A percentile compares a stretch with the other conserved stretches of the same genome.
Conservation (phyloP, 371 early-diverging fungal species). For the Nematocida major region DNA sequence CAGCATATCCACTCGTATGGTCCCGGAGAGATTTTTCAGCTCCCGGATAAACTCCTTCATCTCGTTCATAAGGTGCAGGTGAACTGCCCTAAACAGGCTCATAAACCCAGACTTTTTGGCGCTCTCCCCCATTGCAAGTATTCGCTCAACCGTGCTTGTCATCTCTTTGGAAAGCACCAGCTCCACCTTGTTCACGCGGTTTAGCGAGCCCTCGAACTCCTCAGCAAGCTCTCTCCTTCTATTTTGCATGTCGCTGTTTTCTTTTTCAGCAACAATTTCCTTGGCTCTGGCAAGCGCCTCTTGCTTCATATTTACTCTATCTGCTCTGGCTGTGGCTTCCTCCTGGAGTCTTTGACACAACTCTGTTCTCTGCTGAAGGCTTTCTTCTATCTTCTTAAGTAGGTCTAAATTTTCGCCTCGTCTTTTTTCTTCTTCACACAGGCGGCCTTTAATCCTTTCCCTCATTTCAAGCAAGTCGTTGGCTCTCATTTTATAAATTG, state of each 20-base stretch:
- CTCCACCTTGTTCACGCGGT: constrained; percentile 32
- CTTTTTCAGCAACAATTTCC: background rate
- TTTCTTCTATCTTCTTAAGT: constrained; percentile 17
- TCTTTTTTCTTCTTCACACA: constrained; percentile 16
- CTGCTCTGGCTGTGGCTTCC: constrained; percentile 26
- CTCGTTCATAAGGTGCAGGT: constrained; percentile 18
- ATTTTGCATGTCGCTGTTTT: constrained; percentile 16
- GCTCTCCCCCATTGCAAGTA: background rate
- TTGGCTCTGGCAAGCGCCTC: constrained; percentile 33
- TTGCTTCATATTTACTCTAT: constrained; percentile 35
- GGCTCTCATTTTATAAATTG: constrained; percentile 44
- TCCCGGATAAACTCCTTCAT: constrained; percentile 43
- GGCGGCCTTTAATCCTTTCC: background rate
- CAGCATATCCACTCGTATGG: constrained; percentile 28
- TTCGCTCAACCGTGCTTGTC: constrained; percentile 34
- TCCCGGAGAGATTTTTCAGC: constrained; percentile 4
- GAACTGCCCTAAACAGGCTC: constrained; percentile 39
- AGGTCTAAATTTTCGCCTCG: background rate
- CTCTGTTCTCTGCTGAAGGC: constrained; percentile 27
- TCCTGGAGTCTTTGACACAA: constrained; percentile 23
- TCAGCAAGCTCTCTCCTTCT: constrained; percentile 9
- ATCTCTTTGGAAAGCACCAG: constrained; percentile 26
- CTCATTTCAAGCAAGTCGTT: constrained; percentile 37
- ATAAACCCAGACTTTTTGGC: constrained; percentile 45
- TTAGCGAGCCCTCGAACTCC: background rate